phyloP scores from a whole-genome alignment of 768 basidiomycete species.

The Rhizopogon vulgaris region DNA sequence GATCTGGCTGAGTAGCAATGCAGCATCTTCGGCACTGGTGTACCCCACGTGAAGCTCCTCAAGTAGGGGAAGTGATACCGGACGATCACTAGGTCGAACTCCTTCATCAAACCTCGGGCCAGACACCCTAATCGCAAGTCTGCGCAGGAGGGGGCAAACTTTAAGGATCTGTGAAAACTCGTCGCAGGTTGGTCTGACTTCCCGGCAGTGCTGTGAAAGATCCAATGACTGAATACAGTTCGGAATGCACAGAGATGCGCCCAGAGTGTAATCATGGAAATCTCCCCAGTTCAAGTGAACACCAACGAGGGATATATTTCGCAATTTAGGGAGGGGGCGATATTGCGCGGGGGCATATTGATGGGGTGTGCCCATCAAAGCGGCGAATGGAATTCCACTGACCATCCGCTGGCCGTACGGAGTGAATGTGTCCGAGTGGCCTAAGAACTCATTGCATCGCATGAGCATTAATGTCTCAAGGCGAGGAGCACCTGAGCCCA shows the following conservation, averaged over 20 bases:
- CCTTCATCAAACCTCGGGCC: conserved; percentile 28
- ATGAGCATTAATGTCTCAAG: conserved; percentile 50
- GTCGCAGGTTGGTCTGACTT: conserved; percentile 45
- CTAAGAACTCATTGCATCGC: conserved; percentile 54
- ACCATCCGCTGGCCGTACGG: conserved; percentile 33
- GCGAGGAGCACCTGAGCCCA: conserved; percentile 22
- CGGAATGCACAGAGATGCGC: conserved; percentile 6
- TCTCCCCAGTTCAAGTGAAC: conserved; percentile 52
- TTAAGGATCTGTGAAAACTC: conserved; percentile 40
- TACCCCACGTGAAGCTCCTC: conserved; percentile 39
- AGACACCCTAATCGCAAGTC: conserved; percentile 43
- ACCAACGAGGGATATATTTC: conserved; percentile 45
- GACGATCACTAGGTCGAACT: conserved; percentile 12
- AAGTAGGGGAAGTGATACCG: conserved; percentile 34
- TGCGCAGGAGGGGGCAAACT: conserved; percentile 34
- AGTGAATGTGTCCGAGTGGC: conserved; percentile 38
- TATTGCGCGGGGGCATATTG: conserved; percentile 6
- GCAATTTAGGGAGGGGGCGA: conserved; percentile 35
- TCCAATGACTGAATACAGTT: conserved; percentile 32
- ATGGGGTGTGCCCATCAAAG: conserved; percentile 8
- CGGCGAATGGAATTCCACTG: conserved; percentile 25
- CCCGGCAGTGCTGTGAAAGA: conserved; percentile 45
- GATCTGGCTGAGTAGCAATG: conserved; percentile 33
- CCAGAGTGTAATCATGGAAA: conserved; percentile 26
- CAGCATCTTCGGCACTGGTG: conserved; percentile 32